These are phyloP conservation scores for sunflower (Helianthus annuus) DNA, from an alignment of 129 eudicot species.

Conservation along the genomic window HanXRQr2.0-SUNRISE NC_035447.2:8337277-8337776, in stretches of 20 bases:
- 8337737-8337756: slow-evolving; percentile 23
- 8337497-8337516: neutral
- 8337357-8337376: too few species aligned
- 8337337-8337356: too few species aligned
- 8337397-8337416: too few species aligned
- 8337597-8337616: slow-evolving; percentile 37
- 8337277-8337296: too few species aligned
- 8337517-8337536: slow-evolving; percentile 3
- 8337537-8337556: neutral
- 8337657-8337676: slow-evolving; percentile 4
- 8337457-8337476: neutral
- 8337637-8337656: slow-evolving; percentile 35
- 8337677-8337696: slow-evolving; percentile 9
- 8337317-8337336: too few species aligned
- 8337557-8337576: slow-evolving; percentile 24
- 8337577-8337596: slow-evolving; percentile 17
- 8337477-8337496: neutral
- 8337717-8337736: slow-evolving; percentile 29
- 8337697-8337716: slow-evolving; percentile 48
- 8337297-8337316: too few species aligned
- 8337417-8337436: neutral
- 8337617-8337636: slow-evolving; percentile 23
- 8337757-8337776: slow-evolving; percentile 26
- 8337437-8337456: neutral
- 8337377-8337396: too few species aligned